Conservation (phyloP, 805 yeast genomes). For the Metschnikowia baotianmanensis region DNA sequence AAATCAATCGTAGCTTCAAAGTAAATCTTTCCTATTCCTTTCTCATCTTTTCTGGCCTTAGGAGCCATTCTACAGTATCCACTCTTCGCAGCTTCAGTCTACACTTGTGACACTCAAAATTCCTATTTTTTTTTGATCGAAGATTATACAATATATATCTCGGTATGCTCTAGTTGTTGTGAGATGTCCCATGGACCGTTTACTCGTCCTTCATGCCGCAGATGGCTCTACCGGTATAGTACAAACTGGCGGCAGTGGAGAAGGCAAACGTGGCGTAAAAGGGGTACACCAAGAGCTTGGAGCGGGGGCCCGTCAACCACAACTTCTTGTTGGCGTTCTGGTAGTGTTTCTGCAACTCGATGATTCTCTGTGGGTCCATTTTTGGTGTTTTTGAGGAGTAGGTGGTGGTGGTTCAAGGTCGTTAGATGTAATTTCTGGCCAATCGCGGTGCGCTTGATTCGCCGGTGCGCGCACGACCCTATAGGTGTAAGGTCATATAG, state of each 20-base stretch:
- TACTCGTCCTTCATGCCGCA: conserved; percentile 54
- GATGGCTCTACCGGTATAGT: conserved; percentile 70
- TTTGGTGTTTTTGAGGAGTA: conserved; percentile 7
- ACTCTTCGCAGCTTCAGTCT: too few species aligned
- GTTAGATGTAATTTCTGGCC: conserved; percentile 12
- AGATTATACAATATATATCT: conserved; percentile 8
- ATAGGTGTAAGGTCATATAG: neutral
- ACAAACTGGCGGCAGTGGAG: conserved; percentile 62
- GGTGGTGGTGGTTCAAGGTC: conserved; percentile 1
- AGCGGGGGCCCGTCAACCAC: conserved; percentile 46
- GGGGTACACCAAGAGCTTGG: conserved; percentile 73
- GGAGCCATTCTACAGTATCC: too few species aligned
- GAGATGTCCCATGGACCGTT: neutral
- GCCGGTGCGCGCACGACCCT: conserved; percentile 14
- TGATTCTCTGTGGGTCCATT: conserved; percentile 49
- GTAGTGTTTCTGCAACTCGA: conserved; percentile 44
- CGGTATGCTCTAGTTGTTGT: neutral
- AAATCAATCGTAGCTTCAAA: too few species aligned
- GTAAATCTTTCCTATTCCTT: too few species aligned
- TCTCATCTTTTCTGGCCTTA: too few species aligned
- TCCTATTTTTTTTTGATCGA: neutral
- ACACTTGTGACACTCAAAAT: neutral
- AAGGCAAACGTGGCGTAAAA: conserved; percentile 72
- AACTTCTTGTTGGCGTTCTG: conserved; percentile 41
- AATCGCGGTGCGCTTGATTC: conserved; percentile 13